These are phyloP conservation scores for Pseudocercospora fijiensis DNA, from an alignment of 2,329 filamentous ascomycete species.

Conservation along the genomic window DNA sequence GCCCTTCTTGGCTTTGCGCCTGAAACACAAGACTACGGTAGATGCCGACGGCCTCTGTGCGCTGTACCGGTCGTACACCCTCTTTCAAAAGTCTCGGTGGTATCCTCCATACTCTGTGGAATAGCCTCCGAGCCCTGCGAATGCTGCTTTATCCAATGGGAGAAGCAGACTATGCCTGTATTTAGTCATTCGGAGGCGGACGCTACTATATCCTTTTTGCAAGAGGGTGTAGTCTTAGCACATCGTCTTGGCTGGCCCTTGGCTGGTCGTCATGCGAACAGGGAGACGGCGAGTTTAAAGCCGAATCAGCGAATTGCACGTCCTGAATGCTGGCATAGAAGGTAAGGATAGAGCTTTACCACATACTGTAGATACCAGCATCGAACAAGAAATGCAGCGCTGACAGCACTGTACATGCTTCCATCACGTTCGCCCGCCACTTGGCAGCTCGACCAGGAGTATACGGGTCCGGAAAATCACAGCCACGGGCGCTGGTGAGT, in stretches of 20 bases:
- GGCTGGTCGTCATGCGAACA: constrained; percentile 8
- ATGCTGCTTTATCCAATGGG: too few relatives aligned
- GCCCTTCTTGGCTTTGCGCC: not conserved
- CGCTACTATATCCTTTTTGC: too few relatives aligned
- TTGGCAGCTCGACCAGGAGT: not conserved
- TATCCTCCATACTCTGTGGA: too few relatives aligned
- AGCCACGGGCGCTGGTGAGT: not conserved
- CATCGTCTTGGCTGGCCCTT: constrained; percentile 1
- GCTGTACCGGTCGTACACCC: too few relatives aligned
- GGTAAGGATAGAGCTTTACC: constrained; percentile 7
- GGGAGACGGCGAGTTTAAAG: not conserved
- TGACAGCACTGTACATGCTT: not conserved
- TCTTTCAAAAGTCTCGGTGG: too few relatives aligned
- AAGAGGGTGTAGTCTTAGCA: not conserved
- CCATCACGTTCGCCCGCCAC: not conserved
- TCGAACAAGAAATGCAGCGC: constrained; percentile 7
- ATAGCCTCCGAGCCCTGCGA: too few relatives aligned
- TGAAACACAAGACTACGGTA: not conserved
- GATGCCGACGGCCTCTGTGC: not conserved
- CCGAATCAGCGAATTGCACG: constrained; percentile 4
- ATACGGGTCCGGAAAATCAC: not conserved
- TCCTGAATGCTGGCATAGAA: not conserved
- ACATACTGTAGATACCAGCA: constrained; percentile 2
- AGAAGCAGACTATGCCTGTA: too few relatives aligned
- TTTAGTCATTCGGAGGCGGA: too few relatives aligned